Conservation (phyloP, 169 alveolate species). For the Cryptosporidium sp. region DNA sequence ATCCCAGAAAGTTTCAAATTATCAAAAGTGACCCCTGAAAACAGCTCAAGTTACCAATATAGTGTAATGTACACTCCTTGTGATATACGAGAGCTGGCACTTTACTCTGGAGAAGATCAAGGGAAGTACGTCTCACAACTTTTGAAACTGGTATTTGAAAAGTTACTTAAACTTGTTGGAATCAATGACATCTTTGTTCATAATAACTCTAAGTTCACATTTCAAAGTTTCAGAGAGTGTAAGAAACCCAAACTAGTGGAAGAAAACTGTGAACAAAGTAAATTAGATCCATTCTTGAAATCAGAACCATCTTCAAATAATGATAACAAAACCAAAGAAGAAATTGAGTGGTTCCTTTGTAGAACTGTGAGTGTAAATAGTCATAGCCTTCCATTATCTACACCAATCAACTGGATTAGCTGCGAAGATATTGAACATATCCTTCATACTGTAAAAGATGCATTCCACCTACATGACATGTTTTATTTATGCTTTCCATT, state of each 20-base stretch:
- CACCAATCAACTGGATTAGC: constrained; percentile 62
- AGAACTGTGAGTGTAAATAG: constrained; percentile 52
- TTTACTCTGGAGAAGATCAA: constrained; percentile 44
- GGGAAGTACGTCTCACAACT: not conserved
- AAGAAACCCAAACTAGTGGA: not conserved
- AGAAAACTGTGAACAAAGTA: not conserved
- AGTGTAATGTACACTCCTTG: constrained; percentile 71
- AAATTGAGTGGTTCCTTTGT: constrained; percentile 28
- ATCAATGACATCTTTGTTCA: not conserved
- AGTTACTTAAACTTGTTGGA: constrained; percentile 17
- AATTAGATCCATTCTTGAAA: not conserved
- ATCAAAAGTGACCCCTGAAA: constrained; percentile 30
- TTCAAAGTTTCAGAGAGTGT: not conserved
- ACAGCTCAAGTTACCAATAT: constrained; percentile 5
- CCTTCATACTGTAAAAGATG: constrained; percentile 23
- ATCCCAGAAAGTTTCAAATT: constrained; percentile 49
- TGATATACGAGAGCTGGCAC: constrained; percentile 50
- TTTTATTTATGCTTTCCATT: constrained; percentile 62
- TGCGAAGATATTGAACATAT: constrained; percentile 69
- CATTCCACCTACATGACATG: constrained; percentile 52
- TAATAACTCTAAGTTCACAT: not conserved
- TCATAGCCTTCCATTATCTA: constrained; percentile 65
- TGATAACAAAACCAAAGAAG: not conserved
- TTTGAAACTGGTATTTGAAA: constrained; percentile 32
- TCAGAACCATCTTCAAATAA: not conserved